Percentiles rank a stretch among this genome's conserved stretches.
phyloP scores from a whole-genome alignment of 805 yeast genomes.

The Martiniozyma abietophila region DNA sequence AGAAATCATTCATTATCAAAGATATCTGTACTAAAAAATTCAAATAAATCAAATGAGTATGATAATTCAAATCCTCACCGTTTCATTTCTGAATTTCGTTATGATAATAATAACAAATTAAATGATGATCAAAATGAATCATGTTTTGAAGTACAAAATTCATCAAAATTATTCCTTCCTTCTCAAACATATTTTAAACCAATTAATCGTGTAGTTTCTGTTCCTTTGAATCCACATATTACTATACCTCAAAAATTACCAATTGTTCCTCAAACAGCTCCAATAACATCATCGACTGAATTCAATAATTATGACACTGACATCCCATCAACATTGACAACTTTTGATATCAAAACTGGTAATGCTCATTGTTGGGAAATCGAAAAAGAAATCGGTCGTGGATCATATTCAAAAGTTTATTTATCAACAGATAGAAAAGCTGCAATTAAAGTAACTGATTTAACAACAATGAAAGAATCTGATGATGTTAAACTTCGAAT shows the following conservation, averaged over 20 bases:
- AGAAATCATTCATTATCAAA: too few species aligned
- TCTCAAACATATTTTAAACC: too few species aligned
- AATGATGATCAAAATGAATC: background rate
- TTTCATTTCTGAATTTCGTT: constrained; percentile 13
- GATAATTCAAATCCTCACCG: too few species aligned
- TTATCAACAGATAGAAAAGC: constrained; percentile 33
- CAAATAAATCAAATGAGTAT: too few species aligned
- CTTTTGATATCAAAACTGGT: constrained; percentile 5
- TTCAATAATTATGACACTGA: background rate
- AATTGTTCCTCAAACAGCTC: background rate
- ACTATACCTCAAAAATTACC: background rate
- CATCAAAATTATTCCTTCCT: too few species aligned
- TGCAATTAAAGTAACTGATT: constrained; percentile 59
- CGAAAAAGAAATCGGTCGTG: constrained; percentile 45
- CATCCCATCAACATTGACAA: constrained; percentile 1
- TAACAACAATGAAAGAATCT: constrained; percentile 20
- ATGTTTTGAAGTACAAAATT: background rate
- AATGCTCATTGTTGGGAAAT: constrained; percentile 24
- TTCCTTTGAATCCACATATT: constrained; percentile 17
- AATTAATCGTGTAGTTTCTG: constrained; percentile 22
- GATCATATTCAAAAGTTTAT: constrained; percentile 61
- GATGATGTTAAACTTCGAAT: constrained; percentile 38
- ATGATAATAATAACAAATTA: constrained; percentile 6
- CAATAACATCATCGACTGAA: constrained; percentile 1
- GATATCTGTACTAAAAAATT: too few species aligned